Evolutionary conservation across 345 rosid species (phyloP), one percentile per base, ranked within the genome.

Genomic region (Camelina hispida): DNA sequence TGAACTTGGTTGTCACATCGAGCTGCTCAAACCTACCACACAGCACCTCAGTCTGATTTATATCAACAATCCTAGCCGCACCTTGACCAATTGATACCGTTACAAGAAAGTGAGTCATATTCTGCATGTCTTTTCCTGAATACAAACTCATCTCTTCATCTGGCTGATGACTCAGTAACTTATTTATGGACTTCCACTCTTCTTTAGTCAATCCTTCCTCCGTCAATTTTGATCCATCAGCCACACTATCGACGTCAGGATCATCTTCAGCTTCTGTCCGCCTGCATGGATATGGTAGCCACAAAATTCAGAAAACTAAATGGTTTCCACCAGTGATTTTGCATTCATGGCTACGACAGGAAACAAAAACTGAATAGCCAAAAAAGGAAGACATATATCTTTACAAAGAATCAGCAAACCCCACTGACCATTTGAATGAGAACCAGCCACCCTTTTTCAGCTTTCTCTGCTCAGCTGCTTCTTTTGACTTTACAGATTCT

Each of bases 1-100:
- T 92, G 73, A 90, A 81, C 82, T 95, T 95, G 37, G 97, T 88
- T 38, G 88, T 85, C 70, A 95, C 87, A 57, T 86, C 80, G 58
- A 95, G 96, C 74, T 92, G 90, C 88, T 95, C 98, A 83, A 89
- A 95, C 85, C 93, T 86, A 78, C 94, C 96, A 75, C 97, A 90
- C 71, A 92, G 73, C 80, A 95, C 85, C 89, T 92, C 98, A 0
- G 72, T 83, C 79, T 83, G 83, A 74, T 88, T 83, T 81, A 74
- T 76, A 75, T 84, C 87, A 59, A 95, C 71, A 68, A 95, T 87
- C 85, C 93, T 87, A 30, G 93, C 97, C 56, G 97, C 93, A 80
- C 93, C 97, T 85, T 84, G 87, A 73, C 87, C 84, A 74, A 95
- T 77, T 47, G 96, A 90, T 78, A 95, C 87, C 6, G 91, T 86